Conservation (phyloP, 352 stramenopile genomes). For the Phytopythium mirpurense region DNA sequence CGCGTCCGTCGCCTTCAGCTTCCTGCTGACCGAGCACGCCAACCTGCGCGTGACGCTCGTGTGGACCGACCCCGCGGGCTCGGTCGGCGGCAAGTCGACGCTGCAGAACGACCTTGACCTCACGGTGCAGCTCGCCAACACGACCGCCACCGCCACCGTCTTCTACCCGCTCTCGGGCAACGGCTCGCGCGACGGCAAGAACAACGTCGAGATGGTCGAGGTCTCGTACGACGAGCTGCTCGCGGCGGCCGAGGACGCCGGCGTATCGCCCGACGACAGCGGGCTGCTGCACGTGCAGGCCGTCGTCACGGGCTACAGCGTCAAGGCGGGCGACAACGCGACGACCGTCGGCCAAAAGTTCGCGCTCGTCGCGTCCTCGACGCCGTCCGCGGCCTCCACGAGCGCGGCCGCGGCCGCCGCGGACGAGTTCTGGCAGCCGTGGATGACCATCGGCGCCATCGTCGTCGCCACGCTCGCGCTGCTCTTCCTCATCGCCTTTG, state of each 20-base stretch:
- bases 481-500: conserved; percentile 48
- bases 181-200: conserved; percentile 48
- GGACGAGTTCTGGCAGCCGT: conserved; percentile 66
- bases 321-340: conserved; percentile 47
- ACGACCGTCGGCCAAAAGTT: conserved; percentile 53
- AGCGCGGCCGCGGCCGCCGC: not conserved
- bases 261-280: conserved; percentile 13
- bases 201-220: conserved; percentile 84
- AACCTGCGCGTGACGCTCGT: conserved; percentile 68
- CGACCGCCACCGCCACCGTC: conserved; percentile 29
- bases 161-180: conserved; percentile 56
- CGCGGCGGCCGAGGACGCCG: conserved; percentile 32
- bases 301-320: conserved; percentile 45
- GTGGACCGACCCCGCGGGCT: conserved; percentile 74
- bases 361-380: conserved; percentile 77
- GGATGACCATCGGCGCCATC: conserved; percentile 67
- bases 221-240: conserved; percentile 65
- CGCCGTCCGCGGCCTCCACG: conserved; percentile 34
- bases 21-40: conserved; percentile 53
- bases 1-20: conserved; percentile 64
- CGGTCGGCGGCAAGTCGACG: conserved; percentile 45
- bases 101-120: conserved; percentile 80
- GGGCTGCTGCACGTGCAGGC: conserved; percentile 58
- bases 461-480: conserved; percentile 39
- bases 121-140: conserved; percentile 52